Evolutionary conservation across 176 grass and related monocot genomes (phyloP), one percentile per base, ranked within the genome.

Genomic region (Lolium perenne): DNA sequence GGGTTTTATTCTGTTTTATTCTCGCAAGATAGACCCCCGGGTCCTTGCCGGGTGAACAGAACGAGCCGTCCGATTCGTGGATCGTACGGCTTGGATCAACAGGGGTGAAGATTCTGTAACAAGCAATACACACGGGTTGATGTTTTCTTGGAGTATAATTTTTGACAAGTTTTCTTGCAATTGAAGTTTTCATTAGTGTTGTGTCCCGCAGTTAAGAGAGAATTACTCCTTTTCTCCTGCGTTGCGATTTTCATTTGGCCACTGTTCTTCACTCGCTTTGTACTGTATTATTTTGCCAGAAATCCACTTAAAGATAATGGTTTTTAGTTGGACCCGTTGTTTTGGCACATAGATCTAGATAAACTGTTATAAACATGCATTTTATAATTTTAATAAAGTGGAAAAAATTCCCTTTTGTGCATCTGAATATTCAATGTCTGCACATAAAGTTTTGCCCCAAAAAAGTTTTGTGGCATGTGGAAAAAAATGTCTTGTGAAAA

Each of bases 121-220:
- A 32, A 45, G 50, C 18, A 15, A 20, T 66, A 29, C 26, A 29
- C 26, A 25, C 41, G 10, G 22, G 40, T 41, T 66, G 63, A 66
- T 35, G 63, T 66, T 66, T 16, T 66, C 63, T 66, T 66, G 63
- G 63, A 66, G 62, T 65, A 65, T 65, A 65, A 65, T 35, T 29
- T 65, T 65, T 35, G 11, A 16, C 25, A 13, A 65, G 62, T 65
- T 65, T 65, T 32, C 25, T 65, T 65, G 62, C 25, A 35, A 13
- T 16, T 14, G 32, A 66, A 35, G 7, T 32, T 35, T 66, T 66
- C 63, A 35, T 66, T 16, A 66, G 13, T 35, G 63, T 35, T 66
- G 63, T 35, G 12, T 14, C 6, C 12, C 23, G 62, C 25, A 15
- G 25, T 32, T 65, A 65, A 65, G 62, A 65, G 12, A 65, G 29